Evolutionary conservation across 2,329 filamentous ascomycete species (phyloP).

Genomic region (Xylariaceae sp.): DNA sequence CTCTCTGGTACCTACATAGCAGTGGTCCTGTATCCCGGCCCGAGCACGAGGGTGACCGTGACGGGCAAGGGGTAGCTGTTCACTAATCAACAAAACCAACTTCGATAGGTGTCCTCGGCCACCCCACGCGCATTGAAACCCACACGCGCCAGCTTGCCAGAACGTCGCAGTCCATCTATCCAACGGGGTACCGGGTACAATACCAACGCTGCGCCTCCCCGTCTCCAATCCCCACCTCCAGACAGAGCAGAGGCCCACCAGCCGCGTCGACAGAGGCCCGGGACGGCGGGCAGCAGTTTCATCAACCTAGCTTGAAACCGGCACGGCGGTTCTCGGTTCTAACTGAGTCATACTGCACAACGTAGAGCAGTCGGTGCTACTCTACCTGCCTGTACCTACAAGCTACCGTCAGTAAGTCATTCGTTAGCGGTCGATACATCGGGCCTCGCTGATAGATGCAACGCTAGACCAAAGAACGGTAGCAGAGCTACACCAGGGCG

Average conservation of each 20-base stretch:
- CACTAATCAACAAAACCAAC: slow-evolving; percentile 10
- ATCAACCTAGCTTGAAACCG: background rate
- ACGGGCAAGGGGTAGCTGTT: slow-evolving; percentile 6
- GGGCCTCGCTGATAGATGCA: background rate
- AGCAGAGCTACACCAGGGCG: too few relatives aligned
- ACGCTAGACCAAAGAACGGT: too few relatives aligned
- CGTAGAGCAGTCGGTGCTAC: background rate
- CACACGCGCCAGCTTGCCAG: background rate
- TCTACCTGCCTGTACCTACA: too few relatives aligned
- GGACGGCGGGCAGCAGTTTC: background rate
- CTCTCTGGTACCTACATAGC: background rate
- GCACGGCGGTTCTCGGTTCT: background rate
- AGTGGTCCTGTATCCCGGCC: background rate
- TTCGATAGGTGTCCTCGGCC: background rate
- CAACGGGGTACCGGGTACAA: too few relatives aligned
- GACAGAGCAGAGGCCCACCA: background rate
- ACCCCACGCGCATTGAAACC: background rate
- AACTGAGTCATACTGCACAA: background rate
- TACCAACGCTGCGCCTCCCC: too few relatives aligned
- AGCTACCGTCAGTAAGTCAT: too few relatives aligned
- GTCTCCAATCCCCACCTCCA: background rate
- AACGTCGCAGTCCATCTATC: background rate
- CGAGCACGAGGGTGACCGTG: background rate
- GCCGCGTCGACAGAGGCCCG: background rate
- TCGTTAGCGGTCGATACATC: background rate